Conservation (phyloP, 352 stramenopile species). For the Pythium phragmiticola region DNA sequence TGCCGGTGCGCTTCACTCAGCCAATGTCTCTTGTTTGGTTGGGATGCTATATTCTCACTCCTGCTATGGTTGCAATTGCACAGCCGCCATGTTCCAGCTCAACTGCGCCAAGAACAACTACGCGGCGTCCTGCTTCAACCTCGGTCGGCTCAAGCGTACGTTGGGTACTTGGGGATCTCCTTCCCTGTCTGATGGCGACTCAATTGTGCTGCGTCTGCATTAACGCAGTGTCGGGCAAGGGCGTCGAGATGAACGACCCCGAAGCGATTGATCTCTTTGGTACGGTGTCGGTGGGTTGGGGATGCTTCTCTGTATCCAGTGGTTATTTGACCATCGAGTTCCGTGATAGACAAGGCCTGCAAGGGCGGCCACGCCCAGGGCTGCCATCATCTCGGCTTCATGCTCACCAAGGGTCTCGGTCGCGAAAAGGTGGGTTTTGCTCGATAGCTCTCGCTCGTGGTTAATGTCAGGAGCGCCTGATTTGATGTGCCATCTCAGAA, state of each 20-base stretch:
- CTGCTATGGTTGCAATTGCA: not conserved
- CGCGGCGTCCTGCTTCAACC: conserved; percentile 84
- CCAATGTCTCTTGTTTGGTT: not conserved
- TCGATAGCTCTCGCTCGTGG: not conserved
- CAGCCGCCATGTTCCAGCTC: conserved; percentile 77
- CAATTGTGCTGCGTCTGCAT: not conserved
- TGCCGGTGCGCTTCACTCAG: conserved; percentile 38
- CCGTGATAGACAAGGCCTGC: conserved; percentile 67
- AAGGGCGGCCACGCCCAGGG: conserved; percentile 65
- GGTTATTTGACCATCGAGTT: not conserved
- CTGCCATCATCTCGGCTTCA: conserved; percentile 86
- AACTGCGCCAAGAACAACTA: conserved; percentile 86
- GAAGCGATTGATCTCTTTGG: conserved; percentile 74
- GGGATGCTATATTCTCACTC: not conserved
- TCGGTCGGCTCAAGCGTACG: conserved; percentile 77
- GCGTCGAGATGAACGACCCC: conserved; percentile 60
- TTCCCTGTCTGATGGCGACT: not conserved
- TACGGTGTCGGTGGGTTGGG: conserved; percentile 23
- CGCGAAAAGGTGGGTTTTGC: conserved; percentile 51
- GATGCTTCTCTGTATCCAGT: not conserved
- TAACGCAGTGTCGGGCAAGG: conserved; percentile 70
- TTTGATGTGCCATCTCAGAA: conserved; percentile 29
- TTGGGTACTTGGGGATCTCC: not conserved
- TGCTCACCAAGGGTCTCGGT: conserved; percentile 72
- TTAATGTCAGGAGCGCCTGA: not conserved